These are phyloP conservation scores for Citrullus mucosospermus DNA, from an alignment of 306 rosid genomes.

Conservation along the genomic window DNA sequence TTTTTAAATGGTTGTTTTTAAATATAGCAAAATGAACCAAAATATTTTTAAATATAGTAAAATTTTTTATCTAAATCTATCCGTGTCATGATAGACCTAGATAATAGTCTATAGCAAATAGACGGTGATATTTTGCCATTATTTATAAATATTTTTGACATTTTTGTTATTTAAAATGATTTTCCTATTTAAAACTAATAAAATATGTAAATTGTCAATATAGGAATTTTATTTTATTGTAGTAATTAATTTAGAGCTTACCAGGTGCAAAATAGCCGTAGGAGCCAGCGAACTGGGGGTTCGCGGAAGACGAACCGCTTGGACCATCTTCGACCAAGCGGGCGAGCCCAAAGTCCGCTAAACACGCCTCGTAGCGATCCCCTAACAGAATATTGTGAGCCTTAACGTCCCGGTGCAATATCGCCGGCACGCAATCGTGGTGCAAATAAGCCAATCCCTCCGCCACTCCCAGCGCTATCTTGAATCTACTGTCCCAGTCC, in stretches of 20 bases:
- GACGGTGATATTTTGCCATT: too few relatives aligned
- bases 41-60: too few relatives aligned
- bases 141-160: too few relatives aligned
- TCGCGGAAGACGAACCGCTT: constrained; percentile 37
- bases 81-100: too few relatives aligned
- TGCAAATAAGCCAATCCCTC: constrained; percentile 84
- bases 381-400: constrained; percentile 59
- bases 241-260: neutral
- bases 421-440: constrained; percentile 82
- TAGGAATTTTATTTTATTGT: neutral
- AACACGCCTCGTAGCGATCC: constrained; percentile 59
- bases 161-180: too few relatives aligned
- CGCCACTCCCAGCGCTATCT: constrained; percentile 76
- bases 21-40: too few relatives aligned
- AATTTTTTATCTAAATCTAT: too few relatives aligned
- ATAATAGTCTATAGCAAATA: too few relatives aligned
- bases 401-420: constrained; percentile 93
- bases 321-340: constrained; percentile 54
- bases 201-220: too few relatives aligned
- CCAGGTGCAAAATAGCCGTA: constrained; percentile 94
- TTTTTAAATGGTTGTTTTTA: too few relatives aligned
- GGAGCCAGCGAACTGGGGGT: constrained; percentile 81
- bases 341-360: constrained; percentile 93
- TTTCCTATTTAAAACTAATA: too few relatives aligned
- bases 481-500: constrained; percentile 83